Evolutionary conservation across 2,329 filamentous ascomycete genomes (phyloP).

Genomic region (Erysiphe pisi): DNA sequence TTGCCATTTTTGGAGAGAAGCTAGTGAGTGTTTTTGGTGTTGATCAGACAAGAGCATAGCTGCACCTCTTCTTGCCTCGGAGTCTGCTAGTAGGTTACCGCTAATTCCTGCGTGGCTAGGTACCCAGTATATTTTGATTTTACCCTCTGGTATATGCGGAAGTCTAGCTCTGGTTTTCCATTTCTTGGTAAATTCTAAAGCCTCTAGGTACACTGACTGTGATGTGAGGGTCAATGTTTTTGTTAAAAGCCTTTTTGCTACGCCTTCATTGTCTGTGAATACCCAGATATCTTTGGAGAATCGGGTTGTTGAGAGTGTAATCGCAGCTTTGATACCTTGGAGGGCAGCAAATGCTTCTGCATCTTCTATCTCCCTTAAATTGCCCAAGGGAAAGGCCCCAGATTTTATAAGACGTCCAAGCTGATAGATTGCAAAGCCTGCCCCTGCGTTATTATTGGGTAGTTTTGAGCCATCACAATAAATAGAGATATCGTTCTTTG

Average conservation of each 20-base stretch:
- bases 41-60: too few species aligned
- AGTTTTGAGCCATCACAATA: conserved; percentile 5
- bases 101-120: too few species aligned
- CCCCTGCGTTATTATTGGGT: neutral
- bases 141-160: too few species aligned
- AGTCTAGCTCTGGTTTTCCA: too few species aligned
- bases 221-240: too few species aligned
- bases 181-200: too few species aligned
- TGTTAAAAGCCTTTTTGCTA: neutral
- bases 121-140: too few species aligned
- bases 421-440: neutral
- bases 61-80: too few species aligned
- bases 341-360: neutral
- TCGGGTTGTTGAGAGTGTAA: neutral
- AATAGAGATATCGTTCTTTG: neutral
- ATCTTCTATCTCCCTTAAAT: neutral
- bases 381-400: neutral
- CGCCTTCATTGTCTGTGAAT: neutral
- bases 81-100: too few species aligned
- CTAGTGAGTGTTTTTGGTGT: too few species aligned
- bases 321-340: neutral
- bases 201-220: too few species aligned
- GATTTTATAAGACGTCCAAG: neutral
- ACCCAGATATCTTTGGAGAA: neutral
- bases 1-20: too few species aligned